Evolutionary conservation across 768 basidiomycete genomes (phyloP).

Genomic region (Trametes sanguinea): DNA sequence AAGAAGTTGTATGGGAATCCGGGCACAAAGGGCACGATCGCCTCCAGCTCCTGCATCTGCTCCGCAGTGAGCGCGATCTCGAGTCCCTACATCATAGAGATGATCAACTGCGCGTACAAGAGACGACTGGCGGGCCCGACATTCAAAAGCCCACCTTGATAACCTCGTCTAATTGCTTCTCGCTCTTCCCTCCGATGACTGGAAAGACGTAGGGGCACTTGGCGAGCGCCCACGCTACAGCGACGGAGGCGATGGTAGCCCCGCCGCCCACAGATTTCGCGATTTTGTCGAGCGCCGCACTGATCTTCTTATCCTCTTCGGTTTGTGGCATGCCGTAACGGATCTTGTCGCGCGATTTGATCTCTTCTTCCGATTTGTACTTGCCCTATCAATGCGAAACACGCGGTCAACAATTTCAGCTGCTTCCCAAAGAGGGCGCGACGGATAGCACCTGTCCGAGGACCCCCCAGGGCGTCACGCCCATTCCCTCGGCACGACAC

Average conservation of each 20-base stretch:
- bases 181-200: constrained; percentile 22
- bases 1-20: constrained; percentile 40
- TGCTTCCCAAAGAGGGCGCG: neutral
- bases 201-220: constrained; percentile 11
- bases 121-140: constrained; percentile 32
- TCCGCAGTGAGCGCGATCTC: constrained; percentile 44
- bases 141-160: constrained; percentile 47
- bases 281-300: constrained; percentile 48
- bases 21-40: constrained; percentile 40
- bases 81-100: constrained; percentile 50
- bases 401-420: constrained; percentile 36
- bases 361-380: constrained; percentile 40
- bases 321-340: constrained; percentile 37
- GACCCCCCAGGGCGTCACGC: constrained; percentile 24
- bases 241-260: neutral
- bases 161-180: constrained; percentile 45
- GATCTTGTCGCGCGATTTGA: constrained; percentile 28
- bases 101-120: neutral
- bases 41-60: constrained; percentile 47
- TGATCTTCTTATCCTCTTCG: constrained; percentile 33
- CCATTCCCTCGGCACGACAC: constrained; percentile 30
- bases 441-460: neutral
- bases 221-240: constrained; percentile 25
- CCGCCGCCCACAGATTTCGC: constrained; percentile 46
- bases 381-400: constrained; percentile 38